Evolutionary conservation across 2,329 filamentous ascomycete species (phyloP), one percentile per base, ranked within the genome.

Genomic region (Arthrobotrys pseudoclavata): DNA sequence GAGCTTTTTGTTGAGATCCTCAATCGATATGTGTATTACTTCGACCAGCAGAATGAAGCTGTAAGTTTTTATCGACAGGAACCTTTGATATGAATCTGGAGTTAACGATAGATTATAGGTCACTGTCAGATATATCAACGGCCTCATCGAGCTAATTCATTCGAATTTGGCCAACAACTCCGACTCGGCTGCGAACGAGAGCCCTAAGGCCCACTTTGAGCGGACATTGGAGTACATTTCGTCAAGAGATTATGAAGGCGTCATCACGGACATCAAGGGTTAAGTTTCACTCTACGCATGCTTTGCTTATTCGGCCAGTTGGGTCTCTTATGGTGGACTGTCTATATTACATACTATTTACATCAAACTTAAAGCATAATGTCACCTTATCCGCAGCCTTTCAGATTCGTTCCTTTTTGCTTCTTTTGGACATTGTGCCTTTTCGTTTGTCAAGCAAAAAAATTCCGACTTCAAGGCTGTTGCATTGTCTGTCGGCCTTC

Each of bases 11-110:
- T 99, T 71, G 96, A 99, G 85, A 99, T 99, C 79, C 86, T 99
- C 69, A 97, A 99, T 84, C 90, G 96, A 84, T 99, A 99, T 83
- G 94, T 98, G 66, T 99, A 99, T 84, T 99, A 98, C 86, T 99
- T 97, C 85, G 96, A 99, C 84, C 95, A 99, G 84, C 93, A 97
- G 83, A 99, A 99, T 84, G 96, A 99, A 85, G 94, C 94, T 80
- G 96, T 89, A 84, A 85, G 87, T 84, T 22, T n/a, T 24, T 7
- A n/a, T 18, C 20, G 20, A 45, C 42, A 18, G 4, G 15, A 9
- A 6, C 6, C 6, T 20, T 45, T 45, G 20, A 7, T 15, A 10
- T 3, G 42, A 20, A 12, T 4, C 15, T 45, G n/a, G n/a, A 9
- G n/a, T 68, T 81, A 79, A 82, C 67, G 20, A 5, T 4, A 12